Evolutionary conservation across 2,329 filamentous ascomycete species (phyloP), one percentile per base, ranked within the genome.

Genomic region (Scopulariopsis brevicaulis): DNA sequence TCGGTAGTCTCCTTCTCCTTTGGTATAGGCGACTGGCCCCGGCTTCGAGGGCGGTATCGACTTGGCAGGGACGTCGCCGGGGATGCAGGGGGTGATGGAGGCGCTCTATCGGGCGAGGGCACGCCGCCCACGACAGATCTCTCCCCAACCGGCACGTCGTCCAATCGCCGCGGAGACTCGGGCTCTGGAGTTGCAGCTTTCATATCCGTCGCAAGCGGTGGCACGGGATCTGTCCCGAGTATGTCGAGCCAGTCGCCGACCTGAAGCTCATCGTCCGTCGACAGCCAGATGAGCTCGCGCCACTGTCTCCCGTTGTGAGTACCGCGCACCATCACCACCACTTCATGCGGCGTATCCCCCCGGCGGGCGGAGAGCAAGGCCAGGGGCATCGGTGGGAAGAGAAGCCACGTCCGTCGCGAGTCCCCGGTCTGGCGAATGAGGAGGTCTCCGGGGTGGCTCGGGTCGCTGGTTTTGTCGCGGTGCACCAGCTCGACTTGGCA

Each of bases 361-460:
- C 79, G 84, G 46, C 93, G 85, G 55, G 91, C 90, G 14, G 94
- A 97, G 22, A 96, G 80, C 60, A 83, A 80, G 40, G 79, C 77
- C 62, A 83, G 78, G 20, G 85, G 78, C n/a, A 96, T 78, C 1
- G 94, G 93, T n/a, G 92, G 88, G 66, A 99, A 96, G 0, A 99
- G 79, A 4, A 99, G 80, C 84, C 90, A 97, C 32, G 77, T 75
- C 57, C 84, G 83, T 15, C 87, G 84, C 6, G 81, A 79, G 56
- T 83, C 81, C 52, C 91, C 90, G n/a, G 91, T 84, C 70, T 97
- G 92, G 63, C 93, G 92, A 59, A 99, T 87, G 24, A 99, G 80
- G n/a, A 99, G 69, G 69, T 99, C 94, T 7, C 93, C 91, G 54
- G 81, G 76, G 61, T 86, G 82, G 3, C 81, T 81, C 40, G 81